These are phyloP conservation scores for Mycena citricolor DNA, from an alignment of 1,284 basidiomycete genomes.

Conservation along the genomic window DNA sequence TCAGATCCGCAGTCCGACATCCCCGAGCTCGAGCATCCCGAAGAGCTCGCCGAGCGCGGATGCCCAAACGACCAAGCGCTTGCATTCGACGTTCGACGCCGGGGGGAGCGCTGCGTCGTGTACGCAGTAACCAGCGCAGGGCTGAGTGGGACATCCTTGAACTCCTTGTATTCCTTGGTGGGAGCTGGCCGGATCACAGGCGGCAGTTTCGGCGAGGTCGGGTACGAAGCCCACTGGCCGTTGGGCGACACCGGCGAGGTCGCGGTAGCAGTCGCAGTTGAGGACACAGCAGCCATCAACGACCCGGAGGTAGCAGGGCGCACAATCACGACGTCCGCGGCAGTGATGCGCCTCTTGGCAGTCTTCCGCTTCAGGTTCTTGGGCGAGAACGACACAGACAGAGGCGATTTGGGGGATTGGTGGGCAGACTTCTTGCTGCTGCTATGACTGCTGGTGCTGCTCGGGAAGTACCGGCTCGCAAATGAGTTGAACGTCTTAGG, in stretches of 20 bases:
- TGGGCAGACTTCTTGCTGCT: background rate
- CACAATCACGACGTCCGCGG: constrained; percentile 1
- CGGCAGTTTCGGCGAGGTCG: background rate
- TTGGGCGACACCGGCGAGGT: constrained; percentile 6
- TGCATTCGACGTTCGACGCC: constrained; percentile 23
- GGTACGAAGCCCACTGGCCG: constrained; percentile 6
- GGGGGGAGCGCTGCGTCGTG: constrained; percentile 34
- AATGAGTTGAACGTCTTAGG: constrained; percentile 5
- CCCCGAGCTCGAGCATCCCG: background rate
- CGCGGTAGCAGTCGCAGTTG: background rate
- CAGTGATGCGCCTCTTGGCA: constrained; percentile 7
- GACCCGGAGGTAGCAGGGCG: background rate
- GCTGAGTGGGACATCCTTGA: constrained; percentile 1
- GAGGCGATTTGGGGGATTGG: background rate
- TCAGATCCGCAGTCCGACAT: constrained; percentile 31
- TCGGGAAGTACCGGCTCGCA: background rate
- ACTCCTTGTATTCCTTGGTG: background rate
- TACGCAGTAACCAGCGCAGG: constrained; percentile 6
- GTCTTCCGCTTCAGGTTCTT: background rate
- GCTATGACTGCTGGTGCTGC: background rate
- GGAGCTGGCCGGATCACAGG: background rate
- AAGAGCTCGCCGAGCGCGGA: background rate
- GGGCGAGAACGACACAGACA: background rate
- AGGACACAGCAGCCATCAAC: background rate
- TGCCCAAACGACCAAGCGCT: constrained; percentile 27